A percentile compares a stretch with the other conserved stretches of the same genome.
These are phyloP conservation scores for Tarenaya hassleriana DNA, from an alignment of 345 rosid species.

Conservation along the genomic window DNA sequence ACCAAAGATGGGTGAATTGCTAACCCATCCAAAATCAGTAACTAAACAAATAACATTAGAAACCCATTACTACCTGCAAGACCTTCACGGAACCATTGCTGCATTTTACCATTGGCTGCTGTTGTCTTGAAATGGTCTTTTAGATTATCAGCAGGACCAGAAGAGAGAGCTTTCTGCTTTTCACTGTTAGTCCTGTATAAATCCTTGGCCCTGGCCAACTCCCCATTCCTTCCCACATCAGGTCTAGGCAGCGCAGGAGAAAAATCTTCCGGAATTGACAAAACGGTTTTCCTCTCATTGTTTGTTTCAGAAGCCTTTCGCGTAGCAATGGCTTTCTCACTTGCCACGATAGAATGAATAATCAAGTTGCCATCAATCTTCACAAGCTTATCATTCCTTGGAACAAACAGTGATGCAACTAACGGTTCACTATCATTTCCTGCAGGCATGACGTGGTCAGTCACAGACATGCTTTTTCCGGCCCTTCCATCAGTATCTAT, in stretches of 20 bases:
- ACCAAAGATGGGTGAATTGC: no score
- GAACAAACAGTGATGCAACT: conserved; percentile 76
- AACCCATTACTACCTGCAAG: conserved; percentile 56
- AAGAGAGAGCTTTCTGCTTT: conserved; percentile 51
- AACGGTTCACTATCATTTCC: conserved; percentile 55
- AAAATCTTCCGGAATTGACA: conserved; percentile 33
- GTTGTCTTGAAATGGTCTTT: conserved; percentile 54
- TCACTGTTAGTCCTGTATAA: conserved; percentile 34
- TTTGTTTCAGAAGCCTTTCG: conserved; percentile 32
- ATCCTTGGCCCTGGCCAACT: conserved; percentile 33
- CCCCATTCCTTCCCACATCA: conserved; percentile 27
- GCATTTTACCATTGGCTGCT: conserved; percentile 55
- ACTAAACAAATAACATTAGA: not conserved
- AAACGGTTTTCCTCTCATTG: conserved; percentile 34
- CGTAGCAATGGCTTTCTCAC: conserved; percentile 59
- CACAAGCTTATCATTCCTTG: conserved; percentile 87
- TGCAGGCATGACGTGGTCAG: not conserved
- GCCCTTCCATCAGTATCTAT: conserved; percentile 7
- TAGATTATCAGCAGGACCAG: conserved; percentile 43
- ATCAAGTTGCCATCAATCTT: conserved; percentile 94
- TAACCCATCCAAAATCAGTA: not conserved
- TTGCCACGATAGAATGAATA: conserved; percentile 70
- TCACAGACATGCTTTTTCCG: conserved; percentile 14
- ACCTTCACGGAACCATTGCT: conserved; percentile 95
- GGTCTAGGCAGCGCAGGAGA: conserved; percentile 24